Evolutionary conservation across 192 early-diverging fungal species (phyloP).

Genomic region (Linnemannia elongata): DNA sequence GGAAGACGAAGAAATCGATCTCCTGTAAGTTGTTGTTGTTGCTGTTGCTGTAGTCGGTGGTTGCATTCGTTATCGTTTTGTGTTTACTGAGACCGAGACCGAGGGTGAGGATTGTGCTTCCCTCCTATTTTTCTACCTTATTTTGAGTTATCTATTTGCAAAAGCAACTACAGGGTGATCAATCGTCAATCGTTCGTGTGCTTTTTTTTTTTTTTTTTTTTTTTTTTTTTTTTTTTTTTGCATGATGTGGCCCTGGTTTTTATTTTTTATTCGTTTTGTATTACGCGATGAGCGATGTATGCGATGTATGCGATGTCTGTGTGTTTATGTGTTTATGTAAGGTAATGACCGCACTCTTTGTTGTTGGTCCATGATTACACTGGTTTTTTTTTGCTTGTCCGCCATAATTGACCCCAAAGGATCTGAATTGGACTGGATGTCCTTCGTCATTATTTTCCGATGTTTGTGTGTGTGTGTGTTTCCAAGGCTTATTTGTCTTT

Average conservation of each 20-base stretch:
- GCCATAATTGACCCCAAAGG: neutral
- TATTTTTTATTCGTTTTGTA: neutral
- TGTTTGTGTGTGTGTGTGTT: neutral
- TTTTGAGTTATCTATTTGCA: neutral
- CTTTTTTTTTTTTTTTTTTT: no score
- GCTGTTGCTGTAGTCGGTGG: neutral
- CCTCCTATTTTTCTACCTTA: neutral
- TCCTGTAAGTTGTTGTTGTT: constrained; percentile 2
- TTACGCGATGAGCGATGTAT: neutral
- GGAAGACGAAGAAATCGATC: constrained; percentile 15
- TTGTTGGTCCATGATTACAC: neutral
- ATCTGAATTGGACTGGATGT: neutral
- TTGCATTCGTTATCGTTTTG: neutral
- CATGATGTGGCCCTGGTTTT: no score
- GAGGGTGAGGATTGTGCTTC: neutral
- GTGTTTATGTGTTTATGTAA: neutral
- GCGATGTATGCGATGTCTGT: neutral
- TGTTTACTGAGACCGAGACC: neutral
- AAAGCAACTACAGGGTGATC: neutral
- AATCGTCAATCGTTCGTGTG: no score
- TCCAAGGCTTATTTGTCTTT: neutral
- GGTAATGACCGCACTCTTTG: neutral
- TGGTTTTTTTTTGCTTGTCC: neutral
- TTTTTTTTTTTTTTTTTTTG: no score
- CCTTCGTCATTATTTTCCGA: neutral